Base-by-base conservation (phyloP, 768 basidiomycete genomes). In the Nidularia sp. region DNA sequence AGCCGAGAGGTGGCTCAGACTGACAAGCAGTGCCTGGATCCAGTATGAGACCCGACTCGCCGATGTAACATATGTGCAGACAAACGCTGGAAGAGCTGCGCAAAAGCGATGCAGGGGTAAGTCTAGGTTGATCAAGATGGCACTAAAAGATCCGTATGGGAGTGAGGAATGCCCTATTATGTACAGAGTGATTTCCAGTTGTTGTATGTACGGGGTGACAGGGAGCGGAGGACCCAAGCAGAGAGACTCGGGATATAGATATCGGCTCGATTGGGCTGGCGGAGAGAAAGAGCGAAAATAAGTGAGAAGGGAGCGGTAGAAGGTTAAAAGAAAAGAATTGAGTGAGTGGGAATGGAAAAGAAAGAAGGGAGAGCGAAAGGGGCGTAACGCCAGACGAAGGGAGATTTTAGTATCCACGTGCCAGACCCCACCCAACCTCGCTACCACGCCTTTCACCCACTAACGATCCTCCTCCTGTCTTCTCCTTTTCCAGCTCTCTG, bases 321-420 rank as follows among this genome's bases (percentile, higher is more conserved):
- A 41, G 4, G 15, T 10, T 10, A 41, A 41, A 41, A 15, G 15
- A 15, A 41, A 41, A 41, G 39, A 41, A 15, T 10, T 10, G 39
- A 15, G 15, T 41, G 39, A 15, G 10, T 41, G 15, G 39, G 39
- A 41, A 15, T 41, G 39, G 39, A 15, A 4, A 41, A 15, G 39
- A 10, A 41, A 41, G 39, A 15, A 41, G 39, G 39, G 15, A 10
- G 39, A 1, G 15, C 15, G 39, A 15, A 10, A 41, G 39, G 39
- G 39, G 39, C 10, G 15, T 41, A 41, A 41, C 15, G 25, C 25
- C 25, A 25, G 25, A 25, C 25, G 25, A 25, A 25, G 25, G 25
- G 25, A 25, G 25, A 35, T 50, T 47, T 53, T 53, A 53, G 48
- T 57, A 47, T 53, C 48, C 52, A 51, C 52, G 59, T 51, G 55